A percentile compares a stretch with the other conserved stretches of the same genome.
phyloP scores from a whole-genome alignment of 2,329 filamentous ascomycete genomes.

The Coniochaeta sp. region DNA sequence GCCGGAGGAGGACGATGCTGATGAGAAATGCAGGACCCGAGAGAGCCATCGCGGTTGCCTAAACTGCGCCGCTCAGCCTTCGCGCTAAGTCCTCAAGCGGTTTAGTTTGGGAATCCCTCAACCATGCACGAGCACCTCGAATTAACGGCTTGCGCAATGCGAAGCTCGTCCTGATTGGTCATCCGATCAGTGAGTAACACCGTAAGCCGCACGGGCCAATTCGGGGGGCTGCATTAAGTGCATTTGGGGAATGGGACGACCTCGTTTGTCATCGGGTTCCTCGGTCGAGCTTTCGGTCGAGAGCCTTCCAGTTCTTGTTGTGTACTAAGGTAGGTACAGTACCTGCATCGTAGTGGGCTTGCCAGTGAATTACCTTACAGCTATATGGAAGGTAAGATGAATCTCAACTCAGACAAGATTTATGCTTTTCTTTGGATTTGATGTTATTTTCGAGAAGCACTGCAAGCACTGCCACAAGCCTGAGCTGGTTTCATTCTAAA shows the following conservation, averaged over 20 bases:
- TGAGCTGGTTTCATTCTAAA: too few species aligned
- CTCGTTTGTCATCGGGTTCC: background rate
- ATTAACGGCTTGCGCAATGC: background rate
- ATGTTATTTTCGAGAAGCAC: background rate
- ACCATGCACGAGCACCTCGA: background rate
- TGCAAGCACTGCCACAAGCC: background rate
- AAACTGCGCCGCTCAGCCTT: conserved; percentile 2
- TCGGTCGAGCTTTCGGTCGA: background rate
- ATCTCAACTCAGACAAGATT: too few species aligned
- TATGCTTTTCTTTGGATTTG: background rate
- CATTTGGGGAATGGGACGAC: background rate
- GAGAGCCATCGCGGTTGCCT: background rate
- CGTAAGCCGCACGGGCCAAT: background rate
- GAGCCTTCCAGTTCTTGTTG: background rate
- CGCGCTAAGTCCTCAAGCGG: background rate
- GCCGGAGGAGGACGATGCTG: conserved; percentile 1
- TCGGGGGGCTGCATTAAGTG: background rate
- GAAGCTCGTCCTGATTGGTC: background rate
- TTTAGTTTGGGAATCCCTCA: background rate
- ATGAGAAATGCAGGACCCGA: conserved; percentile 1
- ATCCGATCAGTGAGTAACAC: background rate
- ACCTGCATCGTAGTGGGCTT: too few species aligned
- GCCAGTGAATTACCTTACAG: too few species aligned
- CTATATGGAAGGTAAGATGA: too few species aligned
- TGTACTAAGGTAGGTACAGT: too few species aligned